These are phyloP conservation scores for Geranium rotundifolium DNA, from an alignment of 345 rosid genomes.

Conservation along the genomic window DNA sequence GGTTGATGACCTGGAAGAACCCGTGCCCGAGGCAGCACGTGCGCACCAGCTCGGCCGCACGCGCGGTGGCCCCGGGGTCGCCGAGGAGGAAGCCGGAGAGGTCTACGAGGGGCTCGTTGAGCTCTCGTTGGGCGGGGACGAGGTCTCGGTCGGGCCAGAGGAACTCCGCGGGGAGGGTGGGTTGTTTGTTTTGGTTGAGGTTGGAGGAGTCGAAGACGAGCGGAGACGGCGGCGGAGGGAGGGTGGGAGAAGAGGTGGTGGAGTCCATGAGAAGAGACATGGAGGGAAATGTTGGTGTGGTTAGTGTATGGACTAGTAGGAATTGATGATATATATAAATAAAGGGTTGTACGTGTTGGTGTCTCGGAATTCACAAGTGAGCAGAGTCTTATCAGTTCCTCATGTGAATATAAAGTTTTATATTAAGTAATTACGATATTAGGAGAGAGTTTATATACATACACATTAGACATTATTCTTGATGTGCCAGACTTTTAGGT, in stretches of 20 bases:
- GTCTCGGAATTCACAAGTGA: no score
- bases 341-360: no score
- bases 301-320: no score
- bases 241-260: conserved; percentile 7
- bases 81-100: conserved; percentile 31
- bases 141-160: conserved; percentile 39
- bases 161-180: conserved; percentile 32
- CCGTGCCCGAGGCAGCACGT: conserved; percentile 46
- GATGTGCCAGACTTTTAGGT: no score
- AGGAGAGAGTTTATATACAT: no score
- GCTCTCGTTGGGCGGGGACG: conserved; percentile 15
- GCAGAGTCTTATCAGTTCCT: no score
- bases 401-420: no score
- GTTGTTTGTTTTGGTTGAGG: conserved; percentile 22
- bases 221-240: conserved; percentile 5
- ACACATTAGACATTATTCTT: no score
- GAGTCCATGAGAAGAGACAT: conserved; percentile 20
- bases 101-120: conserved; percentile 45
- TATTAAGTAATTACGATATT: no score
- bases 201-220: conserved; percentile 20
- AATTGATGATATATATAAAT: no score
- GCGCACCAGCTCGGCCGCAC: conserved; percentile 27
- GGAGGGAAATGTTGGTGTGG: no score
- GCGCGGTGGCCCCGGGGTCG: conserved; percentile 18
- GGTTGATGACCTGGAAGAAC: conserved; percentile 47